These are phyloP conservation scores for Linnemannia hyalina DNA, from an alignment of 192 early-diverging fungal species.

Conservation along the genomic window DNA sequence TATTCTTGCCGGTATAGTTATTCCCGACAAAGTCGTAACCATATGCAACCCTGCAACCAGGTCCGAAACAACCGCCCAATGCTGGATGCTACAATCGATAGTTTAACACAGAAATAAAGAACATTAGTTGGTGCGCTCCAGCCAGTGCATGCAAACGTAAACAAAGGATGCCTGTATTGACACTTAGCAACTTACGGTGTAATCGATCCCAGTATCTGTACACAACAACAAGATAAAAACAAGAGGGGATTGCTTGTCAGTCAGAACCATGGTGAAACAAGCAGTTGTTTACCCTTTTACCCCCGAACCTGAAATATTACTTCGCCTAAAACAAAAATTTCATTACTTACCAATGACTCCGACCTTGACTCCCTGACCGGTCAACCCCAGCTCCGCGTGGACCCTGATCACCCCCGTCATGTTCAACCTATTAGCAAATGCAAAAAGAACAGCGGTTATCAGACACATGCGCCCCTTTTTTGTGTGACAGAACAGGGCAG, in stretches of 20 bases:
- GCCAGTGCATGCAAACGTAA: no score
- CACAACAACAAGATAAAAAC: not conserved
- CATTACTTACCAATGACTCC: constrained; percentile 60
- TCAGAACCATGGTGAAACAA: no score
- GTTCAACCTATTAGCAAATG: constrained; percentile 23
- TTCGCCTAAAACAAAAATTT: not conserved
- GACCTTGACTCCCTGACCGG: constrained; percentile 50
- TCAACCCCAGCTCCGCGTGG: constrained; percentile 45
- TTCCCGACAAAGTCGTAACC: constrained; percentile 74
- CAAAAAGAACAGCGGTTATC: not conserved
- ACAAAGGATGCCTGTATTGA: no score
- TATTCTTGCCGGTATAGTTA: constrained; percentile 52
- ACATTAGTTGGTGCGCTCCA: not conserved
- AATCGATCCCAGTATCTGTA: constrained; percentile 62
- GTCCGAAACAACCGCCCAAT: constrained; percentile 72
- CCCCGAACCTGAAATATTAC: no score
- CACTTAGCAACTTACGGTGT: not conserved
- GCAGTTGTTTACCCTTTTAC: no score
- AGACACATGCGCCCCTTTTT: not conserved
- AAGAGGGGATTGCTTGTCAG: not conserved
- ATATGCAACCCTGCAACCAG: constrained; percentile 66
- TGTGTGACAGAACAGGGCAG: no score
- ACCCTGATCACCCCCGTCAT: constrained; percentile 56
- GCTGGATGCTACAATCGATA: constrained; percentile 62
- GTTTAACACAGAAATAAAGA: not conserved